phyloP scores from a whole-genome alignment of 495 filamentous ascomycete genomes.

The Trichoderma reesei region DNA sequence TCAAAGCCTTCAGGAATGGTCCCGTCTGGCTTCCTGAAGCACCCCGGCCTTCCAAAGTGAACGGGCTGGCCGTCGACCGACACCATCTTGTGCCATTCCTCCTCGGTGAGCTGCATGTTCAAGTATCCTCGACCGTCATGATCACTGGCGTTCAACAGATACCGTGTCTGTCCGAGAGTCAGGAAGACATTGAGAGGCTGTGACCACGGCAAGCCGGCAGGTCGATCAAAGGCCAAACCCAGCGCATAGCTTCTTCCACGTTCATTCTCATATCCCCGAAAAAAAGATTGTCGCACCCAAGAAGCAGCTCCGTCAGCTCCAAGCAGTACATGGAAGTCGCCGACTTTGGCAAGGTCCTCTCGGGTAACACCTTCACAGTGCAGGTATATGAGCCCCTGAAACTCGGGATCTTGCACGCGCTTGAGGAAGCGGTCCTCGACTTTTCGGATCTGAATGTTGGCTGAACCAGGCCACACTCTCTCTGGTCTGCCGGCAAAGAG shows the following conservation, averaged over 20 bases:
- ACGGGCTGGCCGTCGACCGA: constrained; percentile 25
- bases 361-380: constrained; percentile 26
- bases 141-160: constrained; percentile 30
- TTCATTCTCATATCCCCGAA: constrained; percentile 31
- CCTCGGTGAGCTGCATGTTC: constrained; percentile 33
- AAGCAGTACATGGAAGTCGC: constrained; percentile 30
- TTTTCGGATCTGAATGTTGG: constrained; percentile 32
- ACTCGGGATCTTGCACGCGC: constrained; percentile 24
- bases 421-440: constrained; percentile 29
- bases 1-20: constrained; percentile 25
- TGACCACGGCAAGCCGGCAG: constrained; percentile 26
- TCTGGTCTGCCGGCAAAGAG: constrained; percentile 24
- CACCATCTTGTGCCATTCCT: constrained; percentile 32
- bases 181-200: constrained; percentile 33
- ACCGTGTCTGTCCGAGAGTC: constrained; percentile 29
- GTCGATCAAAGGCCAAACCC: constrained; percentile 28
- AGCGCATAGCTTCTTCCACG: constrained; percentile 28
- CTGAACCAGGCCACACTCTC: constrained; percentile 26
- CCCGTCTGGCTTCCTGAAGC: constrained; percentile 21
- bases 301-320: constrained; percentile 29
- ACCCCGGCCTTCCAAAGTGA: constrained; percentile 27
- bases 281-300: constrained; percentile 26
- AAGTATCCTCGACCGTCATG: constrained; percentile 28
- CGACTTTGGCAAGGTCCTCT: constrained; percentile 24
- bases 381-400: constrained; percentile 25